Evolutionary conservation across 257 asterid species (phyloP), one percentile per base, ranked within the genome.

Genomic region (Nemophila menziesii): DNA sequence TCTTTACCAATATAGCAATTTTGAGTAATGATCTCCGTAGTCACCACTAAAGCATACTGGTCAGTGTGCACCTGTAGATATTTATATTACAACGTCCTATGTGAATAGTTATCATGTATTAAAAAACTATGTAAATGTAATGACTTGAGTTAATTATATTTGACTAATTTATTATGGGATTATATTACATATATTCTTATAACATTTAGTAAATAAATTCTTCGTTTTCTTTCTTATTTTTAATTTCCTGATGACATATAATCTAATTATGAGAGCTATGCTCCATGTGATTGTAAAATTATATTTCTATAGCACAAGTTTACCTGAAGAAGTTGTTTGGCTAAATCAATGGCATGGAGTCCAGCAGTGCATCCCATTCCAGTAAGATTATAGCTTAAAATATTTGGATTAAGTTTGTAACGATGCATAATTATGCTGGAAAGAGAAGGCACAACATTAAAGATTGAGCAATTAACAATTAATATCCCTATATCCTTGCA

Each of bases 281-380:
- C n/a, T n/a, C n/a, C n/a, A n/a, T n/a, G n/a, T n/a, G n/a, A n/a
- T n/a, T n/a, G n/a, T n/a, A n/a, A n/a, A n/a, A n/a, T n/a, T n/a
- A n/a, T n/a, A n/a, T n/a, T n/a, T n/a, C n/a, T n/a, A n/a, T n/a
- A n/a, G n/a, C n/a, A 29, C 36, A 29, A 29, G 36, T n/a, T 29
- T 5, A 44, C 49, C 18, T 44, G 49, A 22, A 44, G 49, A 20
- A 44, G 49, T 5, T 44, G 36, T n/a, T 22, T 22, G 37, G 49
- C 49, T 1, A 44, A 36, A 13, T 21, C 36, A 12, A 44, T 44
- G 36, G 49, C 24, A 16, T 21, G 22, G 36, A 44, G 29, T 8
- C 49, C 49, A 1, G 49, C 49, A 8, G 36, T 18, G 29, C 49
- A 44, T 8, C 49, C 49, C 49, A 44, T 44, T 3, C 49, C 49